These are phyloP conservation scores for Apiotrichum veenhuisii DNA, from an alignment of 1,284 basidiomycete genomes.

Conservation along the genomic window DNA sequence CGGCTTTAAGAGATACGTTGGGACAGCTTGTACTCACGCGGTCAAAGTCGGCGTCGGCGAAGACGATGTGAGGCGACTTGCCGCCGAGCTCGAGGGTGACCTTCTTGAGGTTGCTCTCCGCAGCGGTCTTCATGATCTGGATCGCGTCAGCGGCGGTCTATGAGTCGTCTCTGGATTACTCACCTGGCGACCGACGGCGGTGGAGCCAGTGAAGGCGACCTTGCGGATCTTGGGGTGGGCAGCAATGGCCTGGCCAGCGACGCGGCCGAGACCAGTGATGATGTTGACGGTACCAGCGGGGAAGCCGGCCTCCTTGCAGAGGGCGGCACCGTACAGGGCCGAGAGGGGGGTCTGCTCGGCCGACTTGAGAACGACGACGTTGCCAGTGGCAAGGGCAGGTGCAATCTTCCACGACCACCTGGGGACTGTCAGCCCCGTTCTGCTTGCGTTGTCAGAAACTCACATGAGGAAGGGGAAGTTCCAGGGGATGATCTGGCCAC, in stretches of 20 bases:
- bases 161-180: no score
- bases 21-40: no score
- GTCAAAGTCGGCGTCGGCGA: conserved; percentile 57
- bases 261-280: conserved; percentile 70
- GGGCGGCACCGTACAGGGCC: conserved; percentile 60
- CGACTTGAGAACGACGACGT: conserved; percentile 57
- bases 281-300: conserved; percentile 92
- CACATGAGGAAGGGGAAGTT: conserved; percentile 89
- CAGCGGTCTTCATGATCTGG: conserved; percentile 71
- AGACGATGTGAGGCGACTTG: conserved; percentile 52
- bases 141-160: no score
- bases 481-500: conserved; percentile 86
- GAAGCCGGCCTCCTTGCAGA: conserved; percentile 58
- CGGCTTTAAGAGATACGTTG: no score
- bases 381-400: conserved; percentile 72
- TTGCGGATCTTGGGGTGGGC: conserved; percentile 77
- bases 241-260: conserved; percentile 79
- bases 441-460: no score
- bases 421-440: no score
- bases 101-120: conserved; percentile 78
- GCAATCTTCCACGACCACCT: conserved; percentile 79
- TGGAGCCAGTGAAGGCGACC: conserved; percentile 58
- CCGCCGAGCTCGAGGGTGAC: conserved; percentile 57
- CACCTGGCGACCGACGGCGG: conserved; percentile 69
- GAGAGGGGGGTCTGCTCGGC: conserved; percentile 88